A percentile compares a stretch with the other conserved stretches of the same genome.
Conservation (phyloP, 1,284 basidiomycete genomes). For the Trichosporon coremiiforme region DNA sequence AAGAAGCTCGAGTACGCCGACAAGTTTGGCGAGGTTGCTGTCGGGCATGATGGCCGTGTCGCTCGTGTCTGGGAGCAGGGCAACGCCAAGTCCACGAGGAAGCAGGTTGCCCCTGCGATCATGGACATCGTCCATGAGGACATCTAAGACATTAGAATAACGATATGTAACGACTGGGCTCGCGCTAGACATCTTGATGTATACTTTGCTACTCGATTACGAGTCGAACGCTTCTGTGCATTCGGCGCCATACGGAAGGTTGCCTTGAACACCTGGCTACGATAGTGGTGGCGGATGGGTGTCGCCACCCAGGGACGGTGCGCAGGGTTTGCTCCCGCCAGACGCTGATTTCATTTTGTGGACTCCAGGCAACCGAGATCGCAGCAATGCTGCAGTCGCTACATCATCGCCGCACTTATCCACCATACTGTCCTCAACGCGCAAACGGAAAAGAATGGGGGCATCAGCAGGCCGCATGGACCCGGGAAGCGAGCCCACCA, state of each 20-base stretch:
- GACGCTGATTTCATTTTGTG: slow-evolving; percentile 18
- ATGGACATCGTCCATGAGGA: slow-evolving; percentile 49
- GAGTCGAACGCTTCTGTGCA: neutral
- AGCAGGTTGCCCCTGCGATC: slow-evolving; percentile 72
- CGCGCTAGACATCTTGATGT: neutral
- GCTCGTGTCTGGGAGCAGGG: slow-evolving; percentile 72
- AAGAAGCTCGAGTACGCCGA: slow-evolving; percentile 41
- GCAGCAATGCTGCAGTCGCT: neutral
- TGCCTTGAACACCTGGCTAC: too few species aligned
- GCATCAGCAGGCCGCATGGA: slow-evolving; percentile 8
- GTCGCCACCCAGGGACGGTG: neutral
- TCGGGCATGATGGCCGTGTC: slow-evolving; percentile 36
- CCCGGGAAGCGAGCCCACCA: slow-evolving; percentile 4
- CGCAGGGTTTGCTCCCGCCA: slow-evolving; percentile 5
- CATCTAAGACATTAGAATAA: slow-evolving; percentile 41
- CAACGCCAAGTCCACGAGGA: slow-evolving; percentile 73
- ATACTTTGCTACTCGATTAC: neutral
- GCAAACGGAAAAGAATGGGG: slow-evolving; percentile 17
- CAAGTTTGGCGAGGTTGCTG: slow-evolving; percentile 16
- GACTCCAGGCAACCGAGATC: neutral
- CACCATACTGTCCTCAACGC: slow-evolving; percentile 8
- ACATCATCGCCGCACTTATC: neutral
- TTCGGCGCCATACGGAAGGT: neutral
- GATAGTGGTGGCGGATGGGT: too few species aligned
- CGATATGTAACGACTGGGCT: neutral